Conservation (phyloP, 2,329 filamentous ascomycete genomes). For the Tolypocladium endophyticum region DNA sequence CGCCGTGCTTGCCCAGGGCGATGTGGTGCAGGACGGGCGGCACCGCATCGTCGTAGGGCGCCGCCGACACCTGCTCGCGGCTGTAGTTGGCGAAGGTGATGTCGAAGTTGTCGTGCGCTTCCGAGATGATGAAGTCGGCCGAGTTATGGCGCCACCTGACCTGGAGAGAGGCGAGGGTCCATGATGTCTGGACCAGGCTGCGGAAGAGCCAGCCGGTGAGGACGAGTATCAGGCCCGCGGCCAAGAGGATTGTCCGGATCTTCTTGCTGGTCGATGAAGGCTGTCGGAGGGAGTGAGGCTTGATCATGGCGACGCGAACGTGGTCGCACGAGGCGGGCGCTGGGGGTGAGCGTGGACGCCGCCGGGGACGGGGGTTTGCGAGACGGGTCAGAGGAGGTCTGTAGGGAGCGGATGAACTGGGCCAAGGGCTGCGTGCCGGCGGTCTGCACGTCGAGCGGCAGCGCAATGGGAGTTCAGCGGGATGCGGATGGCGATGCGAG, state of each 20-base stretch:
- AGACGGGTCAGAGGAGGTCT: neutral
- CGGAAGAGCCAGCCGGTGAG: conserved; percentile 5
- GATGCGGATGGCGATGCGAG: neutral
- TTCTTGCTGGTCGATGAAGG: neutral
- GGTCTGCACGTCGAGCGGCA: neutral
- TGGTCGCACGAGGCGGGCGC: neutral
- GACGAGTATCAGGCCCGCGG: conserved; percentile 1
- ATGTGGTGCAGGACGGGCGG: conserved; percentile 25
- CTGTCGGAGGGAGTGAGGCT: neutral
- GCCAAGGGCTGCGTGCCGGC: neutral
- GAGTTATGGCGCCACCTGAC: conserved; percentile 12
- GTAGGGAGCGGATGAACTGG: neutral
- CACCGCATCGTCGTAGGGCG: conserved; percentile 17
- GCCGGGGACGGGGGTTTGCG: neutral
- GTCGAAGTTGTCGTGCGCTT: conserved; percentile 16
- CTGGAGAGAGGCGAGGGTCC: conserved; percentile 16
- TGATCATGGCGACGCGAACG: neutral
- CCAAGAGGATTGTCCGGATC: conserved; percentile 1
- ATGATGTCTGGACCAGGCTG: conserved; percentile 11
- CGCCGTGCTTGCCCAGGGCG: conserved; percentile 14
- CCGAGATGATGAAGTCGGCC: conserved; percentile 15
- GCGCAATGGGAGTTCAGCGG: neutral
- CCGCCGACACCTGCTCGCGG: conserved; percentile 14
- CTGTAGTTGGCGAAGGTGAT: conserved; percentile 21
- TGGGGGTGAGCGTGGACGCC: neutral